A percentile compares a stretch with the other conserved stretches of the same genome.
Conservation (phyloP, 306 rosid species). For the Quercus mongolica region DNA sequence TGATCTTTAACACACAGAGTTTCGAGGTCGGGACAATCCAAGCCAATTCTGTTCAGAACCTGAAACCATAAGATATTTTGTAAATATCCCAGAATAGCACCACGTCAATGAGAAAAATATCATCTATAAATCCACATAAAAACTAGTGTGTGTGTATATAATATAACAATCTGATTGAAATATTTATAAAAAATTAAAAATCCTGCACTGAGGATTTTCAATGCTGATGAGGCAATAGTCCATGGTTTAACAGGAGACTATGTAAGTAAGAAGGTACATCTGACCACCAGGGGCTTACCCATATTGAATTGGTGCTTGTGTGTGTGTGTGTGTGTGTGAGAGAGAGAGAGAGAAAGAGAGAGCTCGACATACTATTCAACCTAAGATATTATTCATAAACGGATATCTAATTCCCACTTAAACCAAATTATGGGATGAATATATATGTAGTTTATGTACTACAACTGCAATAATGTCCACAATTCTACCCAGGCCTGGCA, state of each 20-base stretch:
- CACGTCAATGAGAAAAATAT: neutral
- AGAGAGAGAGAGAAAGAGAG: neutral
- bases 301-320: neutral
- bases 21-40: constrained; percentile 84
- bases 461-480: neutral
- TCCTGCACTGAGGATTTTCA: neutral
- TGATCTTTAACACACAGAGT: constrained; percentile 73
- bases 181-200: neutral
- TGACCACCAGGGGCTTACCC: neutral
- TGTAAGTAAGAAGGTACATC: neutral
- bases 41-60: constrained; percentile 69
- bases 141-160: neutral
- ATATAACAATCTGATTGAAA: neutral
- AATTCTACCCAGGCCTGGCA: neutral
- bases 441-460: neutral
- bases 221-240: neutral
- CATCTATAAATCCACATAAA: neutral
- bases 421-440: neutral
- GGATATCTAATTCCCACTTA: neutral
- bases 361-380: neutral
- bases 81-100: constrained; percentile 8
- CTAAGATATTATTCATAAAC: neutral
- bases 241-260: neutral
- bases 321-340: neutral
- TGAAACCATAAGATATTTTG: constrained; percentile 39